phyloP scores from a whole-genome alignment of 2,329 filamentous ascomycete genomes.

The Biscogniauxia sp. region DNA sequence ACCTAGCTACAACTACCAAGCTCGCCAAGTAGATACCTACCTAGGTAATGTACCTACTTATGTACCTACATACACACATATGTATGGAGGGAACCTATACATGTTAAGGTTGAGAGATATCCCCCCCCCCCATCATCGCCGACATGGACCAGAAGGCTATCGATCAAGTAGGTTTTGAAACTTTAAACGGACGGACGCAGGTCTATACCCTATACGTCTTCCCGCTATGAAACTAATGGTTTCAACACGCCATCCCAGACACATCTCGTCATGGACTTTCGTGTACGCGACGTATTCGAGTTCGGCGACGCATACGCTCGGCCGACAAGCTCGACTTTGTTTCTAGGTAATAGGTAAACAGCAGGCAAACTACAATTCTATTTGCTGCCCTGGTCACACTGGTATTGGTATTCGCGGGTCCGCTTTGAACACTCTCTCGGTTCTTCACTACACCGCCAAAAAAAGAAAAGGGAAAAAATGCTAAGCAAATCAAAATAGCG shows the following conservation, averaged over 20 bases:
- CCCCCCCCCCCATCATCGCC: not conserved
- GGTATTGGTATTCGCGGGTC: not conserved
- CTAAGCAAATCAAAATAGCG: not conserved
- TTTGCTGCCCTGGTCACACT: not conserved
- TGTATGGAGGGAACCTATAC: not conserved
- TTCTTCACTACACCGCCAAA: not conserved
- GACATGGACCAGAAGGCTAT: not conserved
- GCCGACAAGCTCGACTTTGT: not conserved
- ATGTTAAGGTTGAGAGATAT: not conserved
- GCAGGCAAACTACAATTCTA: not conserved
- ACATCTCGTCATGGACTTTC: not conserved
- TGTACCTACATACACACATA: not conserved
- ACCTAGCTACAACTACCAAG: not conserved
- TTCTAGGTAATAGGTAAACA: not conserved
- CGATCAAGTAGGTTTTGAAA: not conserved
- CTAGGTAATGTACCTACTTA: too few relatives aligned
- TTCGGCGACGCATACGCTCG: not conserved
- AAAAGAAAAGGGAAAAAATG: too few relatives aligned
- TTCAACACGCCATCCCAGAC: not conserved
- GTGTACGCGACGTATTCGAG: not conserved
- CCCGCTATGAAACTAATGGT: not conserved
- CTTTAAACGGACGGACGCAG: not conserved
- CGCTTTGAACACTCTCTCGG: not conserved
- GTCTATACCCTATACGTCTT: not conserved
- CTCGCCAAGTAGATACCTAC: too few relatives aligned